Evolutionary conservation across 2,329 filamentous ascomycete genomes (phyloP), one percentile per base, ranked within the genome.

Genomic region (Penicillium italicum): DNA sequence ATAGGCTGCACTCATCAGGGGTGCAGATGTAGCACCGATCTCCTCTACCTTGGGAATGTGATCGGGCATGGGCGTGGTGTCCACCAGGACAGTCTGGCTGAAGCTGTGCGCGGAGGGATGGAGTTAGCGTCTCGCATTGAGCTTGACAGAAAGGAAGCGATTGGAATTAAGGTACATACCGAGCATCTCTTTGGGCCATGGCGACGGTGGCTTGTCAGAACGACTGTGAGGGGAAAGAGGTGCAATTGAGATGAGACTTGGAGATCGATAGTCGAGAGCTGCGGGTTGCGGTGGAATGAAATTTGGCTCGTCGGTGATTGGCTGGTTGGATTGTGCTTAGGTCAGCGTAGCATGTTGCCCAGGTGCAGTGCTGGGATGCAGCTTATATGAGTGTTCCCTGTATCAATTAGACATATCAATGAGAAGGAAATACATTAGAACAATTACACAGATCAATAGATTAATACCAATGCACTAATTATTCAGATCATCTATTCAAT

Each of bases 31-130:
- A 71, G 91, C 85, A 70, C 94, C 94, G 65, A 99, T 85, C 79
- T 99, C 94, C 76, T 90, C 84, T 75, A 99, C 94, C 73, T 90
- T 87, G 70, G 94, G 94, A 76, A 99, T 91, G 70, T 88, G 83
- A 73, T 90, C 87, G 64, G 94, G 94, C 71, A 99, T 89, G 70
- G 94, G 93, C 66, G 94, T 96, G 72, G 90, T 94, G 83, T 99
- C 94, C 81, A 94, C 85, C 78, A 97, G 89, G 80, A 89, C 83
- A 74, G 91, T 82, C 80, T 96, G 90, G 80, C 91, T 91, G 87
- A 97, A 97, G 76, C 94, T 97, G 77, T 51, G 64, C 73, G 64
- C 62, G 60, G 56, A 57, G 60, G 53, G 58, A 53, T 44, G 52
- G 47, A 51, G 60, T 62, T 48, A 60, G 73, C 62, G 57, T 59